Evolutionary conservation across 345 rosid genomes (phyloP), one percentile per base, ranked within the genome.

Genomic region (Lepidium africanum): DNA sequence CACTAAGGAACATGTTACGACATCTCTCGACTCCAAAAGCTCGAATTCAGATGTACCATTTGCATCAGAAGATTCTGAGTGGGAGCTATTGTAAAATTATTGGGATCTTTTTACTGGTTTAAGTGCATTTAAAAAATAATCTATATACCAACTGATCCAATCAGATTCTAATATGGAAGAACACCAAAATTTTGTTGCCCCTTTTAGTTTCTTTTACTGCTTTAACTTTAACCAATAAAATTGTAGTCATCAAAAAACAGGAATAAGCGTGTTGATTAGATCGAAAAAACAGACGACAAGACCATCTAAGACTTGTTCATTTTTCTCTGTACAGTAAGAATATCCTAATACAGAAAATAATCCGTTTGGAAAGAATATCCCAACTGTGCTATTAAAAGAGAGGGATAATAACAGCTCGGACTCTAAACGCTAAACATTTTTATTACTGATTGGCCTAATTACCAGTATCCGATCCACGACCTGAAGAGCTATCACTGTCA

Each of bases 1-100:
- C 25, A 36, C 30, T 7, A 74, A 60, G 37, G 54, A 67, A 59
- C 63, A 50, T 33, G 17, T 41, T 4, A 21, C 48, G 36, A 78
- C 41, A 74, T 37, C 46, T 53, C 30, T 21, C 30, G 73, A 17
- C 51, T 25, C 73, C 4, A 63, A 73, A 38, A 50, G 54, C 71
- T 30, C 80, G 7, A 16, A 61, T n/a, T 38, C 72, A 71, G 65
- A 68, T 32, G 68, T 51, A 35, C 53, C 48, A 43, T 68, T 70
- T 38, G 61, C 62, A 71, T 46, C 47, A 45, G 73, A 45, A 42
- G 91, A 90, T 73, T 73, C 78, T 46, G 96, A 83, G 63, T 90
- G 96, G 96, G 90, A 87, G 74, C 65, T 90, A 13, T 53, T 87
- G 79, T 90, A 68, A 74, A 66, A 32, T 68, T 61, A 63, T 46